Evolutionary conservation across 1,139 yeast genomes (phyloP), one percentile per base, ranked within the genome.

Genomic region (Saccharomyces hybrid): DNA sequence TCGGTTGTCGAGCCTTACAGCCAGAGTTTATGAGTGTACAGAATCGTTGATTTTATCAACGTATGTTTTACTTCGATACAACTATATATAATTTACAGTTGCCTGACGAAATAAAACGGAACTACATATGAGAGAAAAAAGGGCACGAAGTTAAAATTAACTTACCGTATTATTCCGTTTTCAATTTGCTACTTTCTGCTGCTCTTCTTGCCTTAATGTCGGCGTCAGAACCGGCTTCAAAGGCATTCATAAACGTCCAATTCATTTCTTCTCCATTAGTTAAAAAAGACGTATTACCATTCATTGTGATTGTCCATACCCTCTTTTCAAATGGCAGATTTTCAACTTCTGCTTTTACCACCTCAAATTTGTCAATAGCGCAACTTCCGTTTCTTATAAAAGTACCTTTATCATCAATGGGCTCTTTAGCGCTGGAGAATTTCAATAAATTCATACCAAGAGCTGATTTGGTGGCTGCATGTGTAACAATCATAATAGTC

Each of bases 261-360:
- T 86, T 86, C 93, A 89, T 87, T 70, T 88, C 96, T 69, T 88
- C 96, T n/a, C 96, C 96, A 6, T 78, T 71, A 2, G 78, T 69
- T 59, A 88, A 74, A 62, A 82, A 87, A 50, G 78, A 82, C 25
- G 88, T 79, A 60, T 81, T 79, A 23, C 96, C 96, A 65, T 84
- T 85, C 77, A 78, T 75, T 25, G 74, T 75, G 50, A 82, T 68
- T 8, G 63, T 64, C 91, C 95, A 87, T 41, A 59, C 58, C 47
- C 64, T 57, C 16, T 58, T 50, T 9, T 57, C 55, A 50, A 64
- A 62, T 13, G 61, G 61, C 6, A 8, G 5, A 3, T 2, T 38
- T 16, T 38, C 44, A 8, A 3, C 23, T 16, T 8, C 25, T 16
- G 42, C 28, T 5, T 32, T 16, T 13, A 27, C 14, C 11, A 50